Conservation (phyloP, 129 eudicot species). For the Apium graveolens region DNA sequence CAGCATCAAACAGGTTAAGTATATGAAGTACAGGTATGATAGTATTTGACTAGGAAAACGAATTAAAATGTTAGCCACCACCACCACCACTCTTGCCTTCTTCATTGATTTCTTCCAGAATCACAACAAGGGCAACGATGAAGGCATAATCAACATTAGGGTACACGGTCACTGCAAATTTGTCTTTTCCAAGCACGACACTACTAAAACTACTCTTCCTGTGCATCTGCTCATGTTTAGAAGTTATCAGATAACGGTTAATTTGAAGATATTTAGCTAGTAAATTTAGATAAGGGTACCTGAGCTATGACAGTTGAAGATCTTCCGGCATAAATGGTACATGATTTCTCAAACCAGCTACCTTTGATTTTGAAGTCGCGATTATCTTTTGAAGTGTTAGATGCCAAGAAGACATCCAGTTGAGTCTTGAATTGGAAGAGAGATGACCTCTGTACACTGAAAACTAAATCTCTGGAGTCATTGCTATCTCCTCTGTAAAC, state of each 20-base stretch:
- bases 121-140: slow-evolving; percentile 40
- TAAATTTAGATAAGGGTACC: slow-evolving; percentile 3
- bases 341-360: slow-evolving; percentile 35
- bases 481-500: slow-evolving; percentile 34
- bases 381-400: neutral
- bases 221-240: slow-evolving; percentile 29
- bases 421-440: slow-evolving; percentile 24
- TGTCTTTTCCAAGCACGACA: slow-evolving; percentile 42
- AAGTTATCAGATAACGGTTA: neutral
- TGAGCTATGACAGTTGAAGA: slow-evolving; percentile 20
- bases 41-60: too few species aligned
- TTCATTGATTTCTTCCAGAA: slow-evolving; percentile 34
- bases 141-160: slow-evolving; percentile 45
- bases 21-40: too few species aligned
- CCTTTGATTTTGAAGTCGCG: slow-evolving; percentile 36
- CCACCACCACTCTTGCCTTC: neutral
- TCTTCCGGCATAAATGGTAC: slow-evolving; percentile 15
- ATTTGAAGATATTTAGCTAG: neutral
- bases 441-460: slow-evolving; percentile 22
- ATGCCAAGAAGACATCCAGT: slow-evolving; percentile 26
- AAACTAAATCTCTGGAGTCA: slow-evolving; percentile 19
- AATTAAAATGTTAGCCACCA: too few species aligned
- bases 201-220: slow-evolving; percentile 30
- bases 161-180: slow-evolving; percentile 33
- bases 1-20: too few species aligned